Evolutionary conservation across 495 filamentous ascomycete species (phyloP).

Genomic region (Penicillium angulare): DNA sequence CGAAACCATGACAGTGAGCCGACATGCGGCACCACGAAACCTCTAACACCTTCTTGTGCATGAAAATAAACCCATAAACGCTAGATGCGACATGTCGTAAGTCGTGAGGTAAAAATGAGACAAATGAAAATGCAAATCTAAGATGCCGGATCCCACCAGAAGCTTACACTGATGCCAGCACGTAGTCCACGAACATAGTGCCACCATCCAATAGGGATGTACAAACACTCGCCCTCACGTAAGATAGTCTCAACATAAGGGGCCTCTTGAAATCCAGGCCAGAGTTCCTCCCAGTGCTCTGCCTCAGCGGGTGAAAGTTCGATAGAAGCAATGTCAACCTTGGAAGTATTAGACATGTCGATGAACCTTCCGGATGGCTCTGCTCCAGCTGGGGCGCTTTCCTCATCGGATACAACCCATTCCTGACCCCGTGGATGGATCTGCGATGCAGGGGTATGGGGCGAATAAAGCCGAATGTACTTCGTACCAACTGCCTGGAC

Average conservation of each 20-base stretch:
- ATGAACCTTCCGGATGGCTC: constrained; percentile 43
- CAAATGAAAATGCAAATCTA: too few relatives aligned
- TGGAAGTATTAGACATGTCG: constrained; percentile 90
- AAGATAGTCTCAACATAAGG: constrained; percentile 78
- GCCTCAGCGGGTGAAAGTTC: constrained; percentile 44
- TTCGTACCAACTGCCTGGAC: constrained; percentile 89
- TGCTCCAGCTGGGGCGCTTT: constrained; percentile 2
- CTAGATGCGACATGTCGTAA: too few relatives aligned
- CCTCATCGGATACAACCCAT: constrained; percentile 42
- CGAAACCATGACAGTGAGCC: too few relatives aligned
- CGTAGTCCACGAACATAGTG: constrained; percentile 89
- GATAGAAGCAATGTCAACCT: constrained; percentile 65
- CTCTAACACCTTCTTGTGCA: too few relatives aligned
- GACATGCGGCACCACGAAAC: too few relatives aligned
- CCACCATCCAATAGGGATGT: constrained; percentile 97
- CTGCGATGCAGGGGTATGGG: constrained; percentile 51
- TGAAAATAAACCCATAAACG: too few relatives aligned
- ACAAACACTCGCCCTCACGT: constrained; percentile 77
- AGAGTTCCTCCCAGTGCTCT: constrained; percentile 51
- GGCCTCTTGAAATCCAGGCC: constrained; percentile 57
- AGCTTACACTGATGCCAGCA: constrained; percentile 92
- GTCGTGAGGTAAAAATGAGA: too few relatives aligned
- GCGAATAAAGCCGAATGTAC: constrained; percentile 84
- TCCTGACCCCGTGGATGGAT: constrained; percentile 69
- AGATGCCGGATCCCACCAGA: constrained; percentile 68